Evolutionary conservation across 2,329 filamentous ascomycete genomes (phyloP).

Genomic region (Whalleya microplaca): DNA sequence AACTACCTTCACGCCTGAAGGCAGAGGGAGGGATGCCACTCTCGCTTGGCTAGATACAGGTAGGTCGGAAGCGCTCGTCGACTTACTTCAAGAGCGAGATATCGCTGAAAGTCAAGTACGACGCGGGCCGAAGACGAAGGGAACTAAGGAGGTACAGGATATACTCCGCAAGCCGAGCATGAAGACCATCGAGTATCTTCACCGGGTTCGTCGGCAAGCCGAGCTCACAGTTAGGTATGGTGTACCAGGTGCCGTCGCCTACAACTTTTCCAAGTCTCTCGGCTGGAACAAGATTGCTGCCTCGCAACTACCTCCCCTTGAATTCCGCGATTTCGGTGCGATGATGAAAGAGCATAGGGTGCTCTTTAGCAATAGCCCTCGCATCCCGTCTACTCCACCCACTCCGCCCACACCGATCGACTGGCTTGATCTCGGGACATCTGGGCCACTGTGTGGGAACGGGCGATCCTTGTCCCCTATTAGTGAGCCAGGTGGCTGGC

Average conservation of each 20-base stretch:
- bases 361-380: background rate
- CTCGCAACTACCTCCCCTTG: conserved; percentile 19
- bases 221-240: conserved; percentile 24
- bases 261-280: conserved; percentile 29
- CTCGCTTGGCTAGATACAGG: conserved; percentile 16
- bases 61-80: conserved; percentile 15
- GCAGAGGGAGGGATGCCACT: conserved; percentile 21
- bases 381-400: background rate
- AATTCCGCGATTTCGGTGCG: conserved; percentile 8
- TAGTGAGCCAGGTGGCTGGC: conserved; percentile 18
- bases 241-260: conserved; percentile 9
- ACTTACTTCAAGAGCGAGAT: conserved; percentile 21
- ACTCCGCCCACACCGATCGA: conserved; percentile 12
- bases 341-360: background rate
- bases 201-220: conserved; percentile 15
- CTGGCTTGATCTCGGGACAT: conserved; percentile 19
- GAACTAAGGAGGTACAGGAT: conserved; percentile 21
- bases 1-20: conserved; percentile 21
- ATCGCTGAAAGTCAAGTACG: conserved; percentile 16
- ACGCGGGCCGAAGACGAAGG: conserved; percentile 21
- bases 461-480: conserved; percentile 5
- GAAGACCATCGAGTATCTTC: conserved; percentile 18
- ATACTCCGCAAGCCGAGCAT: conserved; percentile 26
- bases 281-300: conserved; percentile 19
- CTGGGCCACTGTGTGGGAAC: background rate